phyloP scores from a whole-genome alignment of 176 grass and related monocot genomes.

The Triticum monococcum region DNA sequence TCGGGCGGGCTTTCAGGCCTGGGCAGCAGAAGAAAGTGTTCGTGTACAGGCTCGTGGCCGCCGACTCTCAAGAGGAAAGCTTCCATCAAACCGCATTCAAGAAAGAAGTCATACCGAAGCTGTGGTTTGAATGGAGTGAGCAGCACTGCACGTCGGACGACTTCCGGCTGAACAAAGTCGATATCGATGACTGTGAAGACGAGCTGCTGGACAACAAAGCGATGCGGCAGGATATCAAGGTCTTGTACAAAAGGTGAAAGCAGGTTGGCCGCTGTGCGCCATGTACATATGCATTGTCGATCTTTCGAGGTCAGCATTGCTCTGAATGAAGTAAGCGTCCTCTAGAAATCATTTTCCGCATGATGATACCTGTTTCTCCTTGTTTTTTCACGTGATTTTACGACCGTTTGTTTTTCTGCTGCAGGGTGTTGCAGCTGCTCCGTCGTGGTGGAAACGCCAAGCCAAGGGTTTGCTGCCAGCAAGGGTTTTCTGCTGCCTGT shows the following conservation, averaged over 20 bases:
- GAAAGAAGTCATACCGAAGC: slow-evolving; percentile 85
- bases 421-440: slow-evolving; percentile 31
- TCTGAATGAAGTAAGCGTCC: slow-evolving; percentile 24
- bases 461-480: neutral
- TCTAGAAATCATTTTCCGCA: neutral
- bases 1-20: slow-evolving; percentile 85
- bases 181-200: slow-evolving; percentile 54
- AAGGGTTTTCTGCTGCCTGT: neutral
- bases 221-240: slow-evolving; percentile 68
- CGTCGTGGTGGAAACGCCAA: neutral
- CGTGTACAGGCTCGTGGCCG: slow-evolving; percentile 83
- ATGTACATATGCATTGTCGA: slow-evolving; percentile 36
- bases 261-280: neutral
- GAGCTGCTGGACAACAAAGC: slow-evolving; percentile 59
- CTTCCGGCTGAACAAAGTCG: slow-evolving; percentile 67
- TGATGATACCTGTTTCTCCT: neutral
- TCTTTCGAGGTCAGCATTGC: neutral
- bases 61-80: slow-evolving; percentile 62
- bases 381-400: neutral
- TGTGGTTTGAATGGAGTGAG: slow-evolving; percentile 98
- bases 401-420: neutral
- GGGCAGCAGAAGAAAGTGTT: slow-evolving; percentile 85
- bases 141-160: slow-evolving; percentile 53
- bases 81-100: slow-evolving; percentile 65
- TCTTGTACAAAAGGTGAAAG: slow-evolving; percentile 76